Conservation (phyloP, 495 filamentous ascomycete species). For the Neurospora sp. region DNA sequence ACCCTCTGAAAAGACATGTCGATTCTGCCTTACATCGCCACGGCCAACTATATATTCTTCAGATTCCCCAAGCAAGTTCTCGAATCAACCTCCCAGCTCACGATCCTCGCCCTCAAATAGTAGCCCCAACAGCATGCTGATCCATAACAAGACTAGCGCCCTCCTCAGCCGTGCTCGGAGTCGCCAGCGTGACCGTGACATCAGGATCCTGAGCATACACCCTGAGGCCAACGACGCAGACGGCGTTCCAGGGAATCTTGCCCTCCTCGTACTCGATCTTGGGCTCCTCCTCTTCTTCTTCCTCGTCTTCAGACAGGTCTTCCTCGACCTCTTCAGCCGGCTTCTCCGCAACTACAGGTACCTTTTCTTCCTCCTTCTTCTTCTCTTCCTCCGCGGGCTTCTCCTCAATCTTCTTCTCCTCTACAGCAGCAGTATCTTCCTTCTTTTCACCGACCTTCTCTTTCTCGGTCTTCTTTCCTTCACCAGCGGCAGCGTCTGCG, state of each 20-base stretch:
- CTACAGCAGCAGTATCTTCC: not conserved
- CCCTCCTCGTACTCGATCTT: conserved; percentile 8
- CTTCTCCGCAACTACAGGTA: not conserved
- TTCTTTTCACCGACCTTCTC: conserved; percentile 2
- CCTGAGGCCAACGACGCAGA: conserved; percentile 41
- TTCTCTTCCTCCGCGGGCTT: not conserved
- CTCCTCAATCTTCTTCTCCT: not conserved
- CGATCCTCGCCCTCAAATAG: conserved; percentile 6
- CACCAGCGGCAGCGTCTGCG: not conserved
- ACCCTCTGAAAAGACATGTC: not conserved
- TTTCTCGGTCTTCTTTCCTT: conserved; percentile 6
- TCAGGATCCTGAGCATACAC: conserved; percentile 37
- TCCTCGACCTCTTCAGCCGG: not conserved
- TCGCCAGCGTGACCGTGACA: conserved; percentile 31
- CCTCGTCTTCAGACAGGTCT: conserved; percentile 7
- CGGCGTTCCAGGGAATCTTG: conserved; percentile 40
- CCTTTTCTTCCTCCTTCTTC: conserved; percentile 2
- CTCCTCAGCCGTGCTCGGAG: conserved; percentile 21
- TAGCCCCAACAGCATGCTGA: conserved; percentile 11
- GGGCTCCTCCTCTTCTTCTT: conserved; percentile 4
- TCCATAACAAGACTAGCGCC: conserved; percentile 17
- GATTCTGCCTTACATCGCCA: not conserved
- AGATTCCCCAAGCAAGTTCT: not conserved
- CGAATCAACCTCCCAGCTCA: no score
- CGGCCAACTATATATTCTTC: not conserved